These are phyloP conservation scores for Arabis alpina DNA, from an alignment of 345 rosid genomes.

Conservation along the genomic window DNA sequence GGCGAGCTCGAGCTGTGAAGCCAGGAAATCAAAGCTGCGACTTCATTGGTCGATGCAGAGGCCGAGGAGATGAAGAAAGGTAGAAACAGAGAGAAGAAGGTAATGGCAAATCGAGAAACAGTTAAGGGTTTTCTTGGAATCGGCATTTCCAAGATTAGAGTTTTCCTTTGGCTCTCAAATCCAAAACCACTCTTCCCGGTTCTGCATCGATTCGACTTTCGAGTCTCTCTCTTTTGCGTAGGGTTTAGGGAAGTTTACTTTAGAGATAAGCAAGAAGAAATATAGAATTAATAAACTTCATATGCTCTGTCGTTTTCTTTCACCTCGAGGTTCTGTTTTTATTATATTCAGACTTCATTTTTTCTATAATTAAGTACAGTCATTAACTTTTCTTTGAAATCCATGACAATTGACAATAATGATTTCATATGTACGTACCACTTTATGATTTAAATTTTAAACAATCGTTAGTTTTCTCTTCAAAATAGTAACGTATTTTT, in stretches of 20 bases:
- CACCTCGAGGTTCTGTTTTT: slow-evolving; percentile 77
- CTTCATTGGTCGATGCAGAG: slow-evolving; percentile 54
- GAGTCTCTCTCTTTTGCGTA: slow-evolving; percentile 51
- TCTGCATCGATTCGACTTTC: slow-evolving; percentile 60
- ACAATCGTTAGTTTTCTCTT: background rate
- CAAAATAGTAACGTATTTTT: background rate
- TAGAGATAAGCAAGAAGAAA: slow-evolving; percentile 53
- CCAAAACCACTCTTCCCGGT: slow-evolving; percentile 61
- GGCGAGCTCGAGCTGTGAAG: slow-evolving; percentile 50
- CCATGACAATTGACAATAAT: slow-evolving; percentile 30
- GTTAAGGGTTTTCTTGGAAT: slow-evolving; percentile 53
- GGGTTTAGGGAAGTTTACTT: slow-evolving; percentile 47
- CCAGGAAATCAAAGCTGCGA: slow-evolving; percentile 55
- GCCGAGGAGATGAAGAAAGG: slow-evolving; percentile 33
- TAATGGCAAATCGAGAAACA: slow-evolving; percentile 33
- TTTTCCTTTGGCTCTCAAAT: slow-evolving; percentile 58
- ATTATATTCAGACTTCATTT: slow-evolving; percentile 27
- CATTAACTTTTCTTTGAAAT: slow-evolving; percentile 36
- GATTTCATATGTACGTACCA: background rate
- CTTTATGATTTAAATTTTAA: background rate
- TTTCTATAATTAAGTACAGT: slow-evolving; percentile 28
- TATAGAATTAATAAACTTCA: slow-evolving; percentile 42
- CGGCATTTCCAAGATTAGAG: slow-evolving; percentile 59
- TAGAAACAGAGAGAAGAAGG: slow-evolving; percentile 35
- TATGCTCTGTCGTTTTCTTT: slow-evolving; percentile 45